Base-by-base conservation (phyloP, 2,329 filamentous ascomycete species). In the Monosporascus sp. region DNA sequence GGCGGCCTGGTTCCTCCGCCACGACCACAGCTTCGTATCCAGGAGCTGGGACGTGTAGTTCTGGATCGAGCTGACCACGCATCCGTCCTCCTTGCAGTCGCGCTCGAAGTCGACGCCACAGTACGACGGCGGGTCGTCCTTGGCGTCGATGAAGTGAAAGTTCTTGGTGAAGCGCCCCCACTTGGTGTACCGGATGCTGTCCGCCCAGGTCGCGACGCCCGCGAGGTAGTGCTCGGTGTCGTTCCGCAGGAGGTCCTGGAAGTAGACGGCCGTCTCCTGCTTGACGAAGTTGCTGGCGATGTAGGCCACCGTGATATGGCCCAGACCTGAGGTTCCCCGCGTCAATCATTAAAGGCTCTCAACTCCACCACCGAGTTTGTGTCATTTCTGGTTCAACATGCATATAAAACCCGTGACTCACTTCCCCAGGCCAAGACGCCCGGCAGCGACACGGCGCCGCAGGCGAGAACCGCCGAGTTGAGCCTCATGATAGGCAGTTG, bases 111-210 rank as follows among this genome's bases (percentile, higher is more conserved):
- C 77, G 60, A 88, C 78, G 53, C 75, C 76, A 71, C 85, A 88
- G 43, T 72, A 74, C 20, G 63, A 59, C 1, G 85, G 84, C 49
- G 85, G 85, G 55, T 72, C 66, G 68, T 88, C 85, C 61, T 86
- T 78, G 53, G 85, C 84, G 65, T 88, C 85, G 69, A 88, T 87
- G 71, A 83, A 88, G 74, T 88, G 85, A 68, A 85, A 86, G 37
- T 77, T 78, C 58, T 76, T 80, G 8, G 79, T 82, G 68, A 82
- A 87, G 38, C 75, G 74, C 15, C 82, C 84, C 72, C 80, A 84
- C 66, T 78, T 76, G 7, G 81, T 85, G 70, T 87, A 87, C 24
- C 84, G 77, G 66, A 85, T 76, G 40, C 77, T 83, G 70, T 88
- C 85, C 31, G 85, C 84, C 85, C 85, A 88, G 9, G 82, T 82